These are phyloP conservation scores for Vaccinium macrocarpon DNA, from an alignment of 148 eudicot species.

Conservation along the genomic window DNA sequence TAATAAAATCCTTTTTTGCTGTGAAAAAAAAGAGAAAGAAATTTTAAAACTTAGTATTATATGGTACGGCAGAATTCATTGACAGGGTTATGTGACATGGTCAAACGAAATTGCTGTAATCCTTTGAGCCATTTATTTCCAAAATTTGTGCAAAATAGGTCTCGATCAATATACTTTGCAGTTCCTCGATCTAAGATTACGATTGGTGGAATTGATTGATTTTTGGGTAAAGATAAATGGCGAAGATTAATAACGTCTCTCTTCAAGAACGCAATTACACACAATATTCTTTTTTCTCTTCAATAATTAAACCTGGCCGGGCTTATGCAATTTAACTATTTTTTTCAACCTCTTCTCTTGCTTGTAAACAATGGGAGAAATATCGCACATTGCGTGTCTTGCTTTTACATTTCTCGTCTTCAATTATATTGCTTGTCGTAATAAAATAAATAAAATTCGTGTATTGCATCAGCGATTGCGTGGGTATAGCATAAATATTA, in stretches of 20 bases:
- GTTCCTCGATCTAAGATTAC: not conserved
- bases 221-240: not conserved
- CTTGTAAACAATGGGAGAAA: not conserved
- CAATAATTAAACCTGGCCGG: no score
- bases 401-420: not conserved
- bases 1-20: no score
- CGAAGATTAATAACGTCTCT: no score
- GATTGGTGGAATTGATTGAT: no score
- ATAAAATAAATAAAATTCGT: no score
- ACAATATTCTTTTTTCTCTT: no score
- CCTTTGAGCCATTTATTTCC: not conserved
- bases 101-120: not conserved
- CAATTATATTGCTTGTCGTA: not conserved
- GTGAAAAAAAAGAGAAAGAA: no score
- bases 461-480: no score
- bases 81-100: not conserved
- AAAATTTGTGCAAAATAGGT: no score
- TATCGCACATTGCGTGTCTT: not conserved
- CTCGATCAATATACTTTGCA: not conserved
- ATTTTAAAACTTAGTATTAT: not conserved
- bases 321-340: no score
- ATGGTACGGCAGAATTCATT: not conserved
- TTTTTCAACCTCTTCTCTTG: not conserved
- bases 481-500: no score
- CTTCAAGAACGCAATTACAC: no score